phyloP scores from a whole-genome alignment of 2,329 filamentous ascomycete species.

The Fusarium sp. region DNA sequence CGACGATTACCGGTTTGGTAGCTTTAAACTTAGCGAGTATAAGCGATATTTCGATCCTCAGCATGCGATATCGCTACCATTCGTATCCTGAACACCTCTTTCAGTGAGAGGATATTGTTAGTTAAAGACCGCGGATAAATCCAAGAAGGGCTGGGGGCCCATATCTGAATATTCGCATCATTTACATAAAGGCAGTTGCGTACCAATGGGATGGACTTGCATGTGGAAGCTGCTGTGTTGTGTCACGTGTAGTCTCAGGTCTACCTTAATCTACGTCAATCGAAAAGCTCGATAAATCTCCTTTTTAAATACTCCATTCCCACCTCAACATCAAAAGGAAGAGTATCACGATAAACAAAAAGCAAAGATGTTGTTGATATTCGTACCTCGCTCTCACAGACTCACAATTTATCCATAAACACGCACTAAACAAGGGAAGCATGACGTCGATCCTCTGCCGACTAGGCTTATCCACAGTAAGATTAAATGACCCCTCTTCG shows the following conservation, averaged over 20 bases:
- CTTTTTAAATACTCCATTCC: neutral
- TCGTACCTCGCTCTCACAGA: slow-evolving; percentile 4
- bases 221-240: neutral
- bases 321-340: neutral
- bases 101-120: neutral
- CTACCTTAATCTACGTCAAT: neutral
- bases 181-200: neutral
- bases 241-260: neutral
- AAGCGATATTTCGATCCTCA: slow-evolving; percentile 35
- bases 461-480: slow-evolving; percentile 10
- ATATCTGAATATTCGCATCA: too few species aligned
- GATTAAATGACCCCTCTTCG: slow-evolving; percentile 29
- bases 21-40: slow-evolving; percentile 2
- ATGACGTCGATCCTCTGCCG: slow-evolving; percentile 30
- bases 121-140: too few species aligned
- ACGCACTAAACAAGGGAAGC: slow-evolving; percentile 19
- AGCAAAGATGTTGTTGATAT: neutral
- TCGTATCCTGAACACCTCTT: neutral
- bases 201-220: neutral
- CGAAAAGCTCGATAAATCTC: neutral
- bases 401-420: slow-evolving; percentile 5
- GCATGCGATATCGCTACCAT: neutral
- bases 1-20: neutral
- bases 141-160: too few species aligned
- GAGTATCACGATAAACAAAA: neutral